Evolutionary conservation across 305 asterid species (phyloP).

Genomic region (Andrographis paniculata): DNA sequence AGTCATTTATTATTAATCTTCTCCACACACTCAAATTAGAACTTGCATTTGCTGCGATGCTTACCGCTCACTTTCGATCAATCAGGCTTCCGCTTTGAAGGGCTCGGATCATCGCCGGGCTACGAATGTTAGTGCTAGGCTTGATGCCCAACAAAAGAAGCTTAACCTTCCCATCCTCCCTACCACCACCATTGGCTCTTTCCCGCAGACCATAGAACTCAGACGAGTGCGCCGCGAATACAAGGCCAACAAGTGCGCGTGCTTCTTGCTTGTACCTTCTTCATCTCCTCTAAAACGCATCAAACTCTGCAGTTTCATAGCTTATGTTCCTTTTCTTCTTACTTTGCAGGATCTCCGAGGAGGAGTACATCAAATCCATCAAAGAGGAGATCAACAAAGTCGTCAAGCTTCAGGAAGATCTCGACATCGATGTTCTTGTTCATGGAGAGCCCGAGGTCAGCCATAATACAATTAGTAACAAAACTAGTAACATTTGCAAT

Average conservation of each 20-base stretch:
- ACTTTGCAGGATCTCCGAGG: constrained; percentile 49
- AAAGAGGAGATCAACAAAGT: constrained; percentile 66
- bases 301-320: too few relatives aligned
- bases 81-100: constrained; percentile 62
- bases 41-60: constrained; percentile 2
- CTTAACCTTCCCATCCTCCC: constrained; percentile 77
- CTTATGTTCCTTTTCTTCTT: too few relatives aligned
- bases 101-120: constrained; percentile 69
- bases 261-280: too few relatives aligned
- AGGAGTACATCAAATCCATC: constrained; percentile 51
- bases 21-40: background rate
- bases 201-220: constrained; percentile 72
- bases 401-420: constrained; percentile 77
- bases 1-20: constrained; percentile 22
- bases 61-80: constrained; percentile 11
- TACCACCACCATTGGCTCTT: constrained; percentile 75
- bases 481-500: too few relatives aligned
- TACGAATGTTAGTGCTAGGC: constrained; percentile 66
- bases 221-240: constrained; percentile 80
- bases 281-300: too few relatives aligned
- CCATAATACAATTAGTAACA: too few relatives aligned
- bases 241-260: constrained; percentile 66
- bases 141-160: constrained; percentile 74
- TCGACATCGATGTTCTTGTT: constrained; percentile 72
- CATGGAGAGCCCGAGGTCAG: constrained; percentile 82